A percentile compares a stretch with the other conserved stretches of the same genome.
Conservation (phyloP, 805 yeast genomes). For the Huiozyma sinensis region DNA sequence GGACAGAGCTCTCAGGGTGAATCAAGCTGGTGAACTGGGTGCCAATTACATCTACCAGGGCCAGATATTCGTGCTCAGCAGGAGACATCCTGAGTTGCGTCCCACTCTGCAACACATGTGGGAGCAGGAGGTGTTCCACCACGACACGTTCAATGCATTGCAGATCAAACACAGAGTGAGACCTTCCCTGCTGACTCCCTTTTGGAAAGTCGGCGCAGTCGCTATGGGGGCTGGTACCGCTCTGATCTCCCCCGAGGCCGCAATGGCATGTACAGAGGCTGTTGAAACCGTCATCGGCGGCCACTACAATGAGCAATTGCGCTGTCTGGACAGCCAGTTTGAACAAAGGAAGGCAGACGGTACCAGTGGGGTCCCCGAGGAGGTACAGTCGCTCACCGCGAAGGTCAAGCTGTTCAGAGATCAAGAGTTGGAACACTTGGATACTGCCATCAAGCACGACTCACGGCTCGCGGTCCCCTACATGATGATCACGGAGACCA, state of each 20-base stretch:
- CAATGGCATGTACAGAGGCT: constrained; percentile 99
- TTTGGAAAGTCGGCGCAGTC: constrained; percentile 88
- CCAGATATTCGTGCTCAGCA: constrained; percentile 66
- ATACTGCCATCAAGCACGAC: constrained; percentile 86
- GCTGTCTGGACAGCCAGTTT: constrained; percentile 62
- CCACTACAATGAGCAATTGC: constrained; percentile 83
- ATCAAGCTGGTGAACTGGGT: constrained; percentile 96
- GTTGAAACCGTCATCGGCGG: constrained; percentile 97
- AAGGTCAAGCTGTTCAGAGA: constrained; percentile 74
- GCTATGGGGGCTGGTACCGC: constrained; percentile 85
- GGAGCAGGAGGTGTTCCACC: constrained; percentile 94
- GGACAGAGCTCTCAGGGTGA: constrained; percentile 75
- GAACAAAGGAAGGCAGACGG: constrained; percentile 32
- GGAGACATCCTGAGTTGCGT: constrained; percentile 60
- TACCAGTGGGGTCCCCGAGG: constrained; percentile 32
- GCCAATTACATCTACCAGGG: constrained; percentile 91
- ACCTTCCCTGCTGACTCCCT: constrained; percentile 83
- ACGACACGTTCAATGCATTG: constrained; percentile 66
- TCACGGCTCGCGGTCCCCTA: constrained; percentile 92
- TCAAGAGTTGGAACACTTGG: constrained; percentile 89
- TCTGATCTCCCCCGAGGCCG: constrained; percentile 80
- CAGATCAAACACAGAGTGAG: constrained; percentile 74
- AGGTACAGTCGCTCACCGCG: constrained; percentile 45
- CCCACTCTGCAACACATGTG: constrained; percentile 90
- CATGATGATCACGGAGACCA: constrained; percentile 75